Conservation (phyloP, 352 stramenopile genomes). For the Plasmopara viticola region DNA sequence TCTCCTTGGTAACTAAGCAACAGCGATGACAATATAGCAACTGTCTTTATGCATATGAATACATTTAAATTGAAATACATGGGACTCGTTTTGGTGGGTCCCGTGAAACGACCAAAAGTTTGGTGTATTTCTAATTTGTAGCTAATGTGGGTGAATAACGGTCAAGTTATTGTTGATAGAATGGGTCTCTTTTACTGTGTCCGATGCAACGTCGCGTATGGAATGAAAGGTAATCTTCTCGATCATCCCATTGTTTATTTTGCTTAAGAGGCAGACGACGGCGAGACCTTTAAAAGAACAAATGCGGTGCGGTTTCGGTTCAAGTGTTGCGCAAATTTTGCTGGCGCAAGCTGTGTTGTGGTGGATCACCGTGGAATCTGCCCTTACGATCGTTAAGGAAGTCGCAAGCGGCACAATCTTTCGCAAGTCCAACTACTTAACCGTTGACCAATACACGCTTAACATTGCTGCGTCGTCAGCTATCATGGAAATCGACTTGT, state of each 20-base stretch:
- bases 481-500: slow-evolving; percentile 56
- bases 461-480: slow-evolving; percentile 30
- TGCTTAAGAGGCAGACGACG: not conserved
- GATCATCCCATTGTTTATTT: not conserved
- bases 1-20: slow-evolving; percentile 90
- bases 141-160: too few relatives aligned
- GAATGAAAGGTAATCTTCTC: slow-evolving; percentile 4
- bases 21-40: not conserved
- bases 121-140: slow-evolving; percentile 1
- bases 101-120: slow-evolving; percentile 1
- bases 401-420: slow-evolving; percentile 52
- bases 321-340: slow-evolving; percentile 1
- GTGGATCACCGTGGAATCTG: slow-evolving; percentile 9
- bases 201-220: slow-evolving; percentile 2
- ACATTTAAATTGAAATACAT: not conserved
- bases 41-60: not conserved
- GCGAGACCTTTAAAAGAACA: not conserved
- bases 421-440: slow-evolving; percentile 36
- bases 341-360: slow-evolving; percentile 13
- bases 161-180: not conserved
- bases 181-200: slow-evolving; percentile 1
- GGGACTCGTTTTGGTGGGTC: not conserved
- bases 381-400: slow-evolving; percentile 33
- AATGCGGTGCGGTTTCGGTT: too few relatives aligned
- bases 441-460: slow-evolving; percentile 58